Evolutionary conservation across 495 filamentous ascomycete species (phyloP).

Genomic region (Podospora conica): DNA sequence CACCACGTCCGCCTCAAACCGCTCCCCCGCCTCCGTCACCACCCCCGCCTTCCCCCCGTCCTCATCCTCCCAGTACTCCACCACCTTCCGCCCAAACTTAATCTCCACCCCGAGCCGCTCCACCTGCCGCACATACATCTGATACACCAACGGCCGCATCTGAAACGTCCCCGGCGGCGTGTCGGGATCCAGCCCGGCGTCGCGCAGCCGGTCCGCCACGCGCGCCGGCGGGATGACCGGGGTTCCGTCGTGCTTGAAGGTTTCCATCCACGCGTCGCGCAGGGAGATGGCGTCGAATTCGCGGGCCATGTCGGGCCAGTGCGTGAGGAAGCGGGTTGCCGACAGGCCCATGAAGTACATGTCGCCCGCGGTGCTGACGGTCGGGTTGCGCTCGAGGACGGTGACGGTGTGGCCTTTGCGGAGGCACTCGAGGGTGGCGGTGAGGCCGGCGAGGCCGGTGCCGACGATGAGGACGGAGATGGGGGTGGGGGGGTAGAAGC

Average conservation of each 20-base stretch:
- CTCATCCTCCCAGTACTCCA: constrained; percentile 47
- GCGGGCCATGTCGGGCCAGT: constrained; percentile 50
- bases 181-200: constrained; percentile 31
- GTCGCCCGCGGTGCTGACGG: constrained; percentile 43
- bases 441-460: constrained; percentile 57
- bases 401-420: constrained; percentile 58
- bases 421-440: constrained; percentile 56
- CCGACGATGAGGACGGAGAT: constrained; percentile 59
- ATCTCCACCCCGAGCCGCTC: constrained; percentile 45
- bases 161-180: constrained; percentile 37
- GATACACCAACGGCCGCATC: constrained; percentile 49
- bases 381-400: constrained; percentile 46
- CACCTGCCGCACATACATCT: constrained; percentile 50
- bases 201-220: constrained; percentile 37
- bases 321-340: constrained; percentile 44
- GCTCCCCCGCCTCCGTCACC: constrained; percentile 43
- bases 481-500: constrained; percentile 36
- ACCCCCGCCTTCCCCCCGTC: constrained; percentile 36
- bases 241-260: constrained; percentile 48
- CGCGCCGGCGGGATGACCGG: constrained; percentile 34
- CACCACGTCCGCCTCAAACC: constrained; percentile 48
- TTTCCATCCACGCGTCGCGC: constrained; percentile 45
- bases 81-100: constrained; percentile 46
- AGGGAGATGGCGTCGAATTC: constrained; percentile 44
- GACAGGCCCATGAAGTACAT: constrained; percentile 50